Conservation (phyloP, 768 basidiomycete genomes). For the Leccinellum rugosiceps region DNA sequence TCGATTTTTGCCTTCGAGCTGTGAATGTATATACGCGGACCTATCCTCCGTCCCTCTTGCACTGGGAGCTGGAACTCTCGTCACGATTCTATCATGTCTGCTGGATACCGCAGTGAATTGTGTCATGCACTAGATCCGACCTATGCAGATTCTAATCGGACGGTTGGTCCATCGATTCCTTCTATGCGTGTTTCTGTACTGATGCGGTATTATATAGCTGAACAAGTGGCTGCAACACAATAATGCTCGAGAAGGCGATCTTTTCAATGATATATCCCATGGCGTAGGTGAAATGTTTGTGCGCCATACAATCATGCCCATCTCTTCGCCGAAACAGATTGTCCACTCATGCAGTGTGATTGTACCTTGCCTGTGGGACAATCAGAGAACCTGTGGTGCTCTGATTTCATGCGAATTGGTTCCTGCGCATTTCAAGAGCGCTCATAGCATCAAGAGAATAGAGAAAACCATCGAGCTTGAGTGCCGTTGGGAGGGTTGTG, state of each 20-base stretch:
- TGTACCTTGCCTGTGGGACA: not conserved
- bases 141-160: no score
- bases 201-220: not conserved
- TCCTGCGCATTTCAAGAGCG: not conserved
- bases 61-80: not conserved
- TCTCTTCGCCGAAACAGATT: not conserved
- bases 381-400: not conserved
- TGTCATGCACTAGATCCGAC: not conserved
- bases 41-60: not conserved
- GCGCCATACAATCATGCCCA: not conserved
- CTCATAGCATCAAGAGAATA: not conserved
- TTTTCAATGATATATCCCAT: not conserved
- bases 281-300: not conserved
- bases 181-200: not conserved
- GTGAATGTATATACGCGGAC: not conserved
- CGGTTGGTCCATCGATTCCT: not conserved
- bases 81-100: not conserved
- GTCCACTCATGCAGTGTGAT: not conserved
- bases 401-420: not conserved
- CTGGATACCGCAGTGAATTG: not conserved
- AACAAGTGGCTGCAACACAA: not conserved
- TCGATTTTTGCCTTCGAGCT: not conserved
- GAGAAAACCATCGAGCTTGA: rapidly evolving
- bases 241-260: not conserved
- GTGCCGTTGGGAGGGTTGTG: constrained; percentile 2